Percentiles rank a stretch among this genome's conserved stretches.
Evolutionary conservation across 2,329 filamentous ascomycete genomes (phyloP).

Genomic region (Seiridium unicorne): DNA sequence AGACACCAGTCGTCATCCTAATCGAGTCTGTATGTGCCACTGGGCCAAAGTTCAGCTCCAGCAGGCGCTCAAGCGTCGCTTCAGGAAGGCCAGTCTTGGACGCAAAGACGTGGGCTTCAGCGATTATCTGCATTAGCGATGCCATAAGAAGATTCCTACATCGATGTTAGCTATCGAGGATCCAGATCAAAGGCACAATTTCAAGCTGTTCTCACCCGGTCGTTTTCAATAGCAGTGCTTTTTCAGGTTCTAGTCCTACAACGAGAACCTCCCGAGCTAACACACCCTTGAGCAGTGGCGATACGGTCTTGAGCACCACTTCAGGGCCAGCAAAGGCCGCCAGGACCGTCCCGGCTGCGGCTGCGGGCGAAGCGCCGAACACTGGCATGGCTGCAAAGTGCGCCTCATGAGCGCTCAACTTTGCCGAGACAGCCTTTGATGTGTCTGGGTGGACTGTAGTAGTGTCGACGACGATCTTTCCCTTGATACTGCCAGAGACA

Average conservation of each 20-base stretch:
- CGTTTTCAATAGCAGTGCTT: slow-evolving; percentile 47
- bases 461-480: slow-evolving; percentile 47
- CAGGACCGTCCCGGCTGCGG: slow-evolving; percentile 42
- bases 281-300: slow-evolving; percentile 38
- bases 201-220: slow-evolving; percentile 31
- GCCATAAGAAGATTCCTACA: slow-evolving; percentile 46
- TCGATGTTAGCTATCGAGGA: background rate
- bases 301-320: slow-evolving; percentile 30
- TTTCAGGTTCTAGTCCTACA: slow-evolving; percentile 39
- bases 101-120: slow-evolving; percentile 48
- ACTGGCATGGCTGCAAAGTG: slow-evolving; percentile 44
- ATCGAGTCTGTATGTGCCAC: slow-evolving; percentile 35
- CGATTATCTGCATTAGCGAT: slow-evolving; percentile 46
- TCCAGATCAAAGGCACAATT: no score
- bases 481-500: slow-evolving; percentile 16
- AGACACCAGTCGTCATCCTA: slow-evolving; percentile 35
- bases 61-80: slow-evolving; percentile 38
- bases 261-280: slow-evolving; percentile 40
- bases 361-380: slow-evolving; percentile 50
- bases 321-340: slow-evolving; percentile 42
- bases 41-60: slow-evolving; percentile 38
- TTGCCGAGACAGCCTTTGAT: slow-evolving; percentile 25
- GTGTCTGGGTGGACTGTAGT: slow-evolving; percentile 49
- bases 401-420: slow-evolving; percentile 27
- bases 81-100: slow-evolving; percentile 41